These are phyloP conservation scores for Rhizopus sp. DNA, from an alignment of 371 early-diverging fungal genomes.

Conservation along the genomic window DNA sequence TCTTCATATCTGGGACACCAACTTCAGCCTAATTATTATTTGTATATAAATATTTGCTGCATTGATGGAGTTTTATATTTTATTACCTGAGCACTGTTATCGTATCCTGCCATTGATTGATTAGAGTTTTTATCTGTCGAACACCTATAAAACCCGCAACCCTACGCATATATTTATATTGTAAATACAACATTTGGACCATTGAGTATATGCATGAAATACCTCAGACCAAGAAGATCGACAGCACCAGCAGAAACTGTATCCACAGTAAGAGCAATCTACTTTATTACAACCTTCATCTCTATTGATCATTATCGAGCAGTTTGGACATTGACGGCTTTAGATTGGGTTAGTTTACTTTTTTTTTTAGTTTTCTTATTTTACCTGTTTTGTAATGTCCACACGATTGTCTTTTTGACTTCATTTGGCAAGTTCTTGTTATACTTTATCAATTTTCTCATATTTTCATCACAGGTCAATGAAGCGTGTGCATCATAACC, in stretches of 20 bases:
- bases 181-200: background rate
- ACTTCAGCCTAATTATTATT: conserved; percentile 26
- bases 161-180: conserved; percentile 11
- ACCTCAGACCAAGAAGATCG: conserved; percentile 47
- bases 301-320: conserved; percentile 73
- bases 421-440: conserved; percentile 15
- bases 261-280: conserved; percentile 74
- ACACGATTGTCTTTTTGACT: conserved; percentile 35
- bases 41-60: background rate
- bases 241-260: conserved; percentile 72
- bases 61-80: background rate
- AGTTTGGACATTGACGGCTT: conserved; percentile 70
- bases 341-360: background rate
- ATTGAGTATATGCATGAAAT: background rate
- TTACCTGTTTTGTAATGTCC: conserved; percentile 46
- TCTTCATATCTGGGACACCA: conserved; percentile 35
- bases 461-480: conserved; percentile 42
- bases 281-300: conserved; percentile 85
- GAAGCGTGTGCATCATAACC: conserved; percentile 50
- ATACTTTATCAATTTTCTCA: conserved; percentile 24
- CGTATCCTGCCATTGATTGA: background rate
- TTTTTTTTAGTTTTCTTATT: background rate
- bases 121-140: conserved; percentile 7
- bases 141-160: conserved; percentile 37
- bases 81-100: conserved; percentile 11